phyloP scores from a whole-genome alignment of 768 basidiomycete genomes.

The Xerocomus brunneocitrinus region DNA sequence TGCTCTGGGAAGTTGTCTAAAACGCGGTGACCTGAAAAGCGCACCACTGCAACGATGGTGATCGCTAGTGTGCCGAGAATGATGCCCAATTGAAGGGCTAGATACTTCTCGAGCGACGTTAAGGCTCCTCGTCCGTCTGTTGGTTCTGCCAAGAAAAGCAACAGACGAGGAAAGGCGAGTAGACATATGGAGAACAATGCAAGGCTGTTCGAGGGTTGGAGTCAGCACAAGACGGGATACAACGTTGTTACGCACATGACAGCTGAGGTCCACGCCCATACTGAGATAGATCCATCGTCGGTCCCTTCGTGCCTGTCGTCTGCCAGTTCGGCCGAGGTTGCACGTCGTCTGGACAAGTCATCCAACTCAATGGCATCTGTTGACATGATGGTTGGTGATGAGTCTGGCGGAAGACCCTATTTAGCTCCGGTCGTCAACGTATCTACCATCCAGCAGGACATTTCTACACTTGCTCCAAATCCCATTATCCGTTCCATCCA shows the following conservation, averaged over 20 bases:
- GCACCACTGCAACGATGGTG: slow-evolving; percentile 56
- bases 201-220: slow-evolving; percentile 26
- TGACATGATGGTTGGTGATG: slow-evolving; percentile 23
- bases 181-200: slow-evolving; percentile 34
- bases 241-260: slow-evolving; percentile 21
- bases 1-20: slow-evolving; percentile 2
- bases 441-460: too few relatives aligned
- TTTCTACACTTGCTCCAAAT: background rate
- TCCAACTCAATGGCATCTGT: slow-evolving; percentile 36
- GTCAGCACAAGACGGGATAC: slow-evolving; percentile 2
- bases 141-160: slow-evolving; percentile 62
- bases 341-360: slow-evolving; percentile 27
- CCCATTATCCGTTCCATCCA: background rate
- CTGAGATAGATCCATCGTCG: slow-evolving; percentile 25
- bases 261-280: slow-evolving; percentile 39
- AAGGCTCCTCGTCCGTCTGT: slow-evolving; percentile 40
- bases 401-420: background rate
- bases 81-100: slow-evolving; percentile 63
- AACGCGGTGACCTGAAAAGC: slow-evolving; percentile 2
- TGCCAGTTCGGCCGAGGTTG: slow-evolving; percentile 9
- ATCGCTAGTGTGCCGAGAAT: slow-evolving; percentile 52
- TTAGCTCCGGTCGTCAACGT: background rate
- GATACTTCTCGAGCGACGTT: slow-evolving; percentile 65
- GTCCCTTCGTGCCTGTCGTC: background rate
- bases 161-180: slow-evolving; percentile 54